Conservation (phyloP, 2,329 filamentous ascomycete genomes). For the Zymoseptoria tritici region DNA sequence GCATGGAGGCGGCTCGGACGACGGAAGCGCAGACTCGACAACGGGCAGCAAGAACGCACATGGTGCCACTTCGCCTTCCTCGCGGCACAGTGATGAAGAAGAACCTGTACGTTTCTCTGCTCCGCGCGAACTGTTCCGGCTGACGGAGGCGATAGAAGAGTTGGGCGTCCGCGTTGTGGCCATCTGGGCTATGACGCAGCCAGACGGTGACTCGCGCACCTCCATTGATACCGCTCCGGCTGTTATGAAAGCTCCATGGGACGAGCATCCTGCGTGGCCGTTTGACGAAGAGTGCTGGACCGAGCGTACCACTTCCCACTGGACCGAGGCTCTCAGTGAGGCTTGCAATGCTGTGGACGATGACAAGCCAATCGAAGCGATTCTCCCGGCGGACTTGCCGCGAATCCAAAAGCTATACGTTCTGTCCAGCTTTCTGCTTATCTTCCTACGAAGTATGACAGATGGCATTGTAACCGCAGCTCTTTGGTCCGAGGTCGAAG, state of each 20-base stretch:
- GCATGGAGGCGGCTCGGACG: constrained; percentile 2
- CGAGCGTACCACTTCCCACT: constrained; percentile 32
- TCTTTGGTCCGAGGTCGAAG: constrained; percentile 64
- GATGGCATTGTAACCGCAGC: constrained; percentile 69
- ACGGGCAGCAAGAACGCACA: not conserved
- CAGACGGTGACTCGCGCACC: not conserved
- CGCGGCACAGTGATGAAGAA: constrained; percentile 6
- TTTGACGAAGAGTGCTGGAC: constrained; percentile 48
- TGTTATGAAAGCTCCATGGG: constrained; percentile 43
- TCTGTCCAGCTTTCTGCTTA: constrained; percentile 61
- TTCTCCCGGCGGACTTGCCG: constrained; percentile 56
- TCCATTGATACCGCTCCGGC: constrained; percentile 4
- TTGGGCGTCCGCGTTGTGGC: constrained; percentile 51
- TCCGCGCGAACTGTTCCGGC: constrained; percentile 78
- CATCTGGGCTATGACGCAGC: constrained; percentile 51
- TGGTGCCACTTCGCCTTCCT: constrained; percentile 1
- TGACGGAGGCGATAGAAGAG: constrained; percentile 71
- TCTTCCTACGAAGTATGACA: constrained; percentile 66
- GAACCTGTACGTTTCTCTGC: constrained; percentile 62
- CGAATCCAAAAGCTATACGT: constrained; percentile 66
- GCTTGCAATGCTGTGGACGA: constrained; percentile 64
- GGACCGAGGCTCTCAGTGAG: constrained; percentile 37
- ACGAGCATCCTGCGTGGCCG: constrained; percentile 50
- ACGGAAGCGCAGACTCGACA: constrained; percentile 3
- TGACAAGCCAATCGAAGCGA: constrained; percentile 53